Percentiles rank a stretch among this genome's conserved stretches.
These are phyloP conservation scores for Letharia lupina DNA, from an alignment of 495 filamentous ascomycete species.

Conservation along the genomic window DNA sequence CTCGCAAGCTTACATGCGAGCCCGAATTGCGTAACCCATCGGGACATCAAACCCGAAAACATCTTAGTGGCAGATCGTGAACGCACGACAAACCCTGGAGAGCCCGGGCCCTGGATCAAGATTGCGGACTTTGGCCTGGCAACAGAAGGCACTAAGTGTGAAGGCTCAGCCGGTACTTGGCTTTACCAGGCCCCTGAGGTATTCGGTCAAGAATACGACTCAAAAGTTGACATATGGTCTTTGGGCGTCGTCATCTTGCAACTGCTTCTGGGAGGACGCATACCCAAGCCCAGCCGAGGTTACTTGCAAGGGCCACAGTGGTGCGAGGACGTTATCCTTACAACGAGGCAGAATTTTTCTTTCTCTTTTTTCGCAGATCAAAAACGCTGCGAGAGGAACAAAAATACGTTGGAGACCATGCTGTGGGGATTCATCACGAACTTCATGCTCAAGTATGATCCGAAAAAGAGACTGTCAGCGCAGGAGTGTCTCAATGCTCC, in stretches of 20 bases:
- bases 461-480: not conserved
- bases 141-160: not conserved
- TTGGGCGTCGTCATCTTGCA: constrained; percentile 2
- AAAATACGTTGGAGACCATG: not conserved
- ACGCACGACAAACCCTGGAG: too few relatives aligned
- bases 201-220: not conserved
- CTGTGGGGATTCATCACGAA: not conserved
- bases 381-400: too few relatives aligned
- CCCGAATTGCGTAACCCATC: constrained; percentile 43
- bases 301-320: not conserved
- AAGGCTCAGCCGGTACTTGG: not conserved
- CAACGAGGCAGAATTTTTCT: too few relatives aligned
- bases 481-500: not conserved
- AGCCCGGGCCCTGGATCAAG: not conserved
- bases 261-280: not conserved
- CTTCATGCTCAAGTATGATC: not conserved
- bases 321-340: not conserved
- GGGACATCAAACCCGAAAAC: constrained; percentile 64
- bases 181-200: not conserved
- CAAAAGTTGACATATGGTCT: constrained; percentile 4
- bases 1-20: constrained; percentile 14
- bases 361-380: too few relatives aligned
- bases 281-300: not conserved
- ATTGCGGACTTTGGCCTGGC: constrained; percentile 7
- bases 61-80: constrained; percentile 33